Base-by-base conservation (phyloP, 371 early-diverging fungal species). In the Mucor piriformis region DNA sequence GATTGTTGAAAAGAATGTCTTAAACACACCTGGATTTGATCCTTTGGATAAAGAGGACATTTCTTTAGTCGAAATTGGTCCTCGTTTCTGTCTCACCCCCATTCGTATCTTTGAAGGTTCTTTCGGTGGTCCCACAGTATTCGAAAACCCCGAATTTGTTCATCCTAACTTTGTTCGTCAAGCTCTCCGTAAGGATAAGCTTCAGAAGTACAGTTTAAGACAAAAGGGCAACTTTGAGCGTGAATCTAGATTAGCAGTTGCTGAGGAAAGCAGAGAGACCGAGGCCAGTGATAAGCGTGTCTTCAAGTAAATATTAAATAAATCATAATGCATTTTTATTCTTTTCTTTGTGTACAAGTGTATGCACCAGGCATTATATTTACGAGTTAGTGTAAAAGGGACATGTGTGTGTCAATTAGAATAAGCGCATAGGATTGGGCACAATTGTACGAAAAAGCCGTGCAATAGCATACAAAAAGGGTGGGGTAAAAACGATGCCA, bases 61-160 rank as follows among this genome's bases (percentile, higher is more conserved):
- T 18, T 84, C 90, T 3, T 75, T 98, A 35, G 90, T 95, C 16
- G 99, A 98, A 75, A 95, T 98, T 55, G 99, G 99, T n/a, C 99
- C 99, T 34, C 90, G 99, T 16, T 96, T 97, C 81, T 92, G 92
- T 57, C 79, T 98, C 67, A 90, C 90, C 62, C 83, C 92, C 10
- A 95, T 96, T 67, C 84, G 93, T 60, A 91, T 96, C 64, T 96
- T 98, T 74, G 95, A 93, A 57, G 96, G 97, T 24, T 88, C 91
- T 42, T 98, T 97, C 78, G 86, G 92, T 63, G 99, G 99, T 0
- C 81, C 89, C 25, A 92, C 95, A 38, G 83, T 96, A 51, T 98
- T 84, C 72, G 92, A 93, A 70, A 95, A 96, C 69, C 86, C 90
- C 16, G 86, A 90, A 51, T 98, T 90, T 64, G 81, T 95, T 43